phyloP scores from a whole-genome alignment of 495 filamentous ascomycete species.

The Daldinia loculata region DNA sequence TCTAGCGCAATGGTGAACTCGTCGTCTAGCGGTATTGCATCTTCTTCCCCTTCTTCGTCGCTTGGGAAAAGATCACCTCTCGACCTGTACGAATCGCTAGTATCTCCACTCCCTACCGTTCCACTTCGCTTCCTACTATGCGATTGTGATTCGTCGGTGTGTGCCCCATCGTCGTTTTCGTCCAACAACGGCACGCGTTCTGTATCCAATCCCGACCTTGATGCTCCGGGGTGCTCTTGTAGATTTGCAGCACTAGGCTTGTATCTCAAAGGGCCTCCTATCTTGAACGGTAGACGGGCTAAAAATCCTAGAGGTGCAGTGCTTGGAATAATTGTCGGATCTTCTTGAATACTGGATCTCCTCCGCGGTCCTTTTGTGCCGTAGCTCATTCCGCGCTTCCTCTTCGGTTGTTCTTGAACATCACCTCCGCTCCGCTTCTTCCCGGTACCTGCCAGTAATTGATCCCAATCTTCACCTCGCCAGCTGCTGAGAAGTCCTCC shows the following conservation, averaged over 20 bases:
- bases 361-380: conserved; percentile 72
- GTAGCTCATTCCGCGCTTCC: conserved; percentile 88
- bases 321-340: conserved; percentile 91
- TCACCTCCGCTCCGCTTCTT: conserved; percentile 54
- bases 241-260: conserved; percentile 90
- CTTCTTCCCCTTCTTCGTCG: conserved; percentile 85
- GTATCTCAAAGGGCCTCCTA: conserved; percentile 84
- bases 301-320: conserved; percentile 88
- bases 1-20: conserved; percentile 86
- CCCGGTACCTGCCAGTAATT: conserved; percentile 80
- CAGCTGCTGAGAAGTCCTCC: conserved; percentile 71
- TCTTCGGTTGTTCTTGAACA: conserved; percentile 69
- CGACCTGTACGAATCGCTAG: conserved; percentile 90
- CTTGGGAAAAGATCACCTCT: conserved; percentile 93
- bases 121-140: conserved; percentile 75
- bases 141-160: conserved; percentile 25
- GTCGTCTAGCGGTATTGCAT: conserved; percentile 92
- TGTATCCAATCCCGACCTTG: conserved; percentile 50
- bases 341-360: conserved; percentile 74
- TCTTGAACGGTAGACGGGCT: conserved; percentile 82
- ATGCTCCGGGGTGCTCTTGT: conserved; percentile 79
- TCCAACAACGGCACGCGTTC: conserved; percentile 81
- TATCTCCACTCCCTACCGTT: conserved; percentile 82
- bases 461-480: conserved; percentile 87
- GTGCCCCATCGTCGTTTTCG: conserved; percentile 50